Conservation (phyloP, 306 rosid genomes). For the Pterocarpus macrocarpus region DNA sequence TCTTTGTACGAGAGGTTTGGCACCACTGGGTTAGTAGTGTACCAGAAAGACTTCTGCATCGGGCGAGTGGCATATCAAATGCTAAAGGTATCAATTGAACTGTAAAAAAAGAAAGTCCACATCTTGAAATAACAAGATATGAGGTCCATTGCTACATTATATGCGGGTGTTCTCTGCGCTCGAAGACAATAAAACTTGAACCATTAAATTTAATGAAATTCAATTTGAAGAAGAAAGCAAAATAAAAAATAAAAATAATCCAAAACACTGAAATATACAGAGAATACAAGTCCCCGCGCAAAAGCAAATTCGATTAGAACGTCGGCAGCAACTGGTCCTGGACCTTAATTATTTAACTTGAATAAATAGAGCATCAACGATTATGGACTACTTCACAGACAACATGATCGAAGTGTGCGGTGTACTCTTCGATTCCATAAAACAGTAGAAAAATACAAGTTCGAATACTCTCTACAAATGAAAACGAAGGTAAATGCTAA, state of each 20-base stretch:
- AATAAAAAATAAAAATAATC: background rate
- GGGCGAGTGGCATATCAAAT: conserved; percentile 16
- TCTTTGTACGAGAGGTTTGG: conserved; percentile 16
- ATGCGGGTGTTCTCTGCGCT: background rate
- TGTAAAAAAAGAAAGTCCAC: too few relatives aligned
- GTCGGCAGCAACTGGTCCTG: background rate
- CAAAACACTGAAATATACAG: background rate
- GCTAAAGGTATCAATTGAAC: background rate
- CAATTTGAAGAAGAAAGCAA: conserved; percentile 4
- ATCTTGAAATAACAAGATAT: background rate
- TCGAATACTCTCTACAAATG: background rate
- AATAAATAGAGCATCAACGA: background rate
- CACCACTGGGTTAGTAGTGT: background rate
- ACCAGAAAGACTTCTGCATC: conserved; percentile 2
- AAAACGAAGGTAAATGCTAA: conserved; percentile 18
- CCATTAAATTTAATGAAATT: background rate
- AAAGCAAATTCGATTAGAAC: conserved; percentile 12
- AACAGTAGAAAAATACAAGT: conserved; percentile 13
- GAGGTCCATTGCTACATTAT: conserved; percentile 26
- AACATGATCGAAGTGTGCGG: background rate
- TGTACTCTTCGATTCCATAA: conserved; percentile 10
- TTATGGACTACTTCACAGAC: background rate
- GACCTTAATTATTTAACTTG: conserved; percentile 15
- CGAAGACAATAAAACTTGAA: background rate
- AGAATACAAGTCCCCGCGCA: conserved; percentile 28